Evolutionary conservation across 768 basidiomycete species (phyloP), one percentile per base, ranked within the genome.

Genomic region (Trichaptum fuscoviolaceum): DNA sequence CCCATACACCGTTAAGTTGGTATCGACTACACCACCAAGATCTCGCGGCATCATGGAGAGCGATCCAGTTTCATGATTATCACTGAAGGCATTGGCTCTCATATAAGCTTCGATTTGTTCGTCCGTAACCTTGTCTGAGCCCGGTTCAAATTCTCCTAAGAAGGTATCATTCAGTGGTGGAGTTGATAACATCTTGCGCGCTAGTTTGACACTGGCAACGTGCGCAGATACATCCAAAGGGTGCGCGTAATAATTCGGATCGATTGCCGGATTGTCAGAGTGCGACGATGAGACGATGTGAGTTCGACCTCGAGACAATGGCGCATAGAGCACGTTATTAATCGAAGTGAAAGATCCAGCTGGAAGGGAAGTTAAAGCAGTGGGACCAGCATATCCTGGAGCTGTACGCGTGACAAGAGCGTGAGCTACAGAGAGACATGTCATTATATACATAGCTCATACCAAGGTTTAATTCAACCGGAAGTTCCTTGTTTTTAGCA

Each of bases 231-330:
- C 35, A 36, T 68, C 52, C 10, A 65, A 17, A 30, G 59, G 62
- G 34, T 63, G 25, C 9, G 24, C 63, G 65, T 63, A 63, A 67
- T 82, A 82, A 64, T 78, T 76, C 0, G 80, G 79, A 68, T 83
- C 77, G 70, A 83, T 79, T 8, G 68, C 63, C 0, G 82, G 80
- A 57, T 70, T 36, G 7, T 69, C 67, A 70, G 76, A 76, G 12
- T 76, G 69, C 66, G 72, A 69, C n/a, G 72, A 73, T 9, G 76
- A 75, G 36, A 70, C 74, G 66, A 79, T 74, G 34, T 70, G 69
- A 63, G 57, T 26, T n/a, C 66, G 65, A 6, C 67, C 67, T 1
- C 67, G 67, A 20, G 67, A 66, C n/a, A 68, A 65, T 8, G 67
- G 67, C 6, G 65, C 64, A 36, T 66, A 66, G 23, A 68, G 52